A percentile compares a stretch with the other conserved stretches of the same genome.
Conservation (phyloP, 306 rosid species). For the Cucurbita maxima region DNA sequence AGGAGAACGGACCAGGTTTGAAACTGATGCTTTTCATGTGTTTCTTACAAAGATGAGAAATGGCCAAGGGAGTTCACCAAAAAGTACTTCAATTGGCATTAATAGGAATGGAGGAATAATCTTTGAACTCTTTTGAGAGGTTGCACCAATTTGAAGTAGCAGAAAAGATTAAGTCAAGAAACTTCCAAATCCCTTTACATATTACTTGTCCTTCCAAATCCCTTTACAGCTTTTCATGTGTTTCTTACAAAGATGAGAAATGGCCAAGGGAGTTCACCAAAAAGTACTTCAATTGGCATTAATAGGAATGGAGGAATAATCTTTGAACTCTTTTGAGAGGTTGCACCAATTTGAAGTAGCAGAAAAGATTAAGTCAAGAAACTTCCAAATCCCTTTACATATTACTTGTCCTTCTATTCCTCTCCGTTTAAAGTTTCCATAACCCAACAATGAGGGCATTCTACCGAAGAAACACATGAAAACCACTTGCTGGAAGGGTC, state of each 20-base stretch:
- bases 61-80: background rate
- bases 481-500: background rate
- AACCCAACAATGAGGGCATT: background rate
- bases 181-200: background rate
- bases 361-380: background rate
- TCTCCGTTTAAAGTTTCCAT: background rate
- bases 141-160: background rate
- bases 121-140: background rate
- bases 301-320: background rate
- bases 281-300: background rate
- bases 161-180: background rate
- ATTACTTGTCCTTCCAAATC: background rate
- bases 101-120: background rate
- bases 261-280: background rate
- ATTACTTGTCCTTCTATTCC: background rate
- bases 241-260: background rate
- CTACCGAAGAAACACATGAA: background rate
- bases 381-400: background rate
- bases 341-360: background rate
- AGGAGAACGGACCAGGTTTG: conserved; percentile 83
- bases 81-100: background rate
- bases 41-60: background rate
- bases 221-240: too few relatives aligned
- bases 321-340: background rate
- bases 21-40: conserved; percentile 8